Evolutionary conservation across 2,329 filamentous ascomycete species (phyloP).

Genomic region (Trichoderma atrobrunneum): DNA sequence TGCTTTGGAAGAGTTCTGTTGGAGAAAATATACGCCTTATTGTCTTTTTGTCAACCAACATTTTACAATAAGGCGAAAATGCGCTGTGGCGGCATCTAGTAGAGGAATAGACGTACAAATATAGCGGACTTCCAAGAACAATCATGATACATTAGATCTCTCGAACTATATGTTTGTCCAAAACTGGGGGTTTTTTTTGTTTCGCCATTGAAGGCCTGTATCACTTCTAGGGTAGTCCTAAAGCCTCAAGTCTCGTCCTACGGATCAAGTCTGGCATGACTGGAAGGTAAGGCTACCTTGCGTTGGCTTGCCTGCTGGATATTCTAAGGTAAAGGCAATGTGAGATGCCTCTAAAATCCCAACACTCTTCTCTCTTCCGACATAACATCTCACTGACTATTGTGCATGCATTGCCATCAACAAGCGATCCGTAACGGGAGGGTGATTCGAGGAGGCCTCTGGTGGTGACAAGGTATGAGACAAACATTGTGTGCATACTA

Average conservation of each 20-base stretch:
- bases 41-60: not conserved
- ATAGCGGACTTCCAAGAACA: not conserved
- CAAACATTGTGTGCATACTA: not conserved
- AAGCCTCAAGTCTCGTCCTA: not conserved
- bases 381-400: conserved; percentile 68
- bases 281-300: not conserved
- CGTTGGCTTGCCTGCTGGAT: not conserved
- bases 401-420: conserved; percentile 24
- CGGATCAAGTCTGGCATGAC: not conserved
- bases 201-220: not conserved
- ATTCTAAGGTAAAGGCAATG: not conserved
- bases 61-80: not conserved
- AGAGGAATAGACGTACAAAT: not conserved
- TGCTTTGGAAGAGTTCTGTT: not conserved
- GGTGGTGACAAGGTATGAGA: not conserved
- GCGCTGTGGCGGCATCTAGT: not conserved
- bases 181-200: not conserved
- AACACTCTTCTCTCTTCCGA: conserved; percentile 55
- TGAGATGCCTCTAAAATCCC: conserved; percentile 29
- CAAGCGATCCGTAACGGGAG: not conserved
- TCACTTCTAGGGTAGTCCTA: not conserved
- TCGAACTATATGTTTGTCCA: not conserved
- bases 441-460: not conserved
- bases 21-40: not conserved
- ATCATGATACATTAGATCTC: not conserved